Conservation (phyloP, 2,329 filamentous ascomycete genomes). For the Alternaria hordeiaustralica region DNA sequence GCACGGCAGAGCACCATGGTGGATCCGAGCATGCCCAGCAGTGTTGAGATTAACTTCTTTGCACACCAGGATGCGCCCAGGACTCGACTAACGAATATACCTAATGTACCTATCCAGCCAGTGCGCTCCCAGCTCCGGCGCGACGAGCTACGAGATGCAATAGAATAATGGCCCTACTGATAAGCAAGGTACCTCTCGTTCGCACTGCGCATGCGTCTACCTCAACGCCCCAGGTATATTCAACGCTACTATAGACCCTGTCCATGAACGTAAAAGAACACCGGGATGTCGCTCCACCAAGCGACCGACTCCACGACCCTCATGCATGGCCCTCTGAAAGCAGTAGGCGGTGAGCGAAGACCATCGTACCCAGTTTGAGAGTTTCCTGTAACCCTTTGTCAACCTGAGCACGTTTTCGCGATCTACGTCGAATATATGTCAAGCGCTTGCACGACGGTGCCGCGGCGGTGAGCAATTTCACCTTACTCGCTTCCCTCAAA, state of each 20-base stretch:
- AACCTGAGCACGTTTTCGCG: slow-evolving; percentile 2
- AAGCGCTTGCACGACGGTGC: slow-evolving; percentile 6
- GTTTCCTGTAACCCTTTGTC: neutral
- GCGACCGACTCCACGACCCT: slow-evolving; percentile 11
- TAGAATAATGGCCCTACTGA: slow-evolving; percentile 40
- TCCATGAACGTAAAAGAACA: slow-evolving; percentile 4
- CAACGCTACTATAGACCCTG: slow-evolving; percentile 29
- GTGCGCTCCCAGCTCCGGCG: slow-evolving; percentile 15
- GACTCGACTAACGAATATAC: slow-evolving; percentile 11
- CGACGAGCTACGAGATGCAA: slow-evolving; percentile 29
- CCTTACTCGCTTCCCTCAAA: slow-evolving; percentile 5
- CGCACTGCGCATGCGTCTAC: slow-evolving; percentile 33
- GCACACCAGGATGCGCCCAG: slow-evolving; percentile 7
- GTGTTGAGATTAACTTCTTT: slow-evolving; percentile 10
- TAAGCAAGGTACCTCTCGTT: slow-evolving; percentile 34
- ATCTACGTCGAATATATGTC: slow-evolving; percentile 6
- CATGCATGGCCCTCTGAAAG: slow-evolving; percentile 20
- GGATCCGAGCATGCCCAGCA: slow-evolving; percentile 8
- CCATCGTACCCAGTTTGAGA: neutral
- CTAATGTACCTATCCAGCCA: slow-evolving; percentile 14
- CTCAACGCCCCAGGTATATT: slow-evolving; percentile 20
- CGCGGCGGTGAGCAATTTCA: slow-evolving; percentile 24
- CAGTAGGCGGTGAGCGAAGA: slow-evolving; percentile 19
- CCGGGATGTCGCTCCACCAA: slow-evolving; percentile 15
- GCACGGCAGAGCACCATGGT: slow-evolving; percentile 27